Percentiles rank a stretch among this genome's conserved stretches.
Evolutionary conservation across 352 stramenopile genomes (phyloP).

Genomic region (Aphanomyces astaci): DNA sequence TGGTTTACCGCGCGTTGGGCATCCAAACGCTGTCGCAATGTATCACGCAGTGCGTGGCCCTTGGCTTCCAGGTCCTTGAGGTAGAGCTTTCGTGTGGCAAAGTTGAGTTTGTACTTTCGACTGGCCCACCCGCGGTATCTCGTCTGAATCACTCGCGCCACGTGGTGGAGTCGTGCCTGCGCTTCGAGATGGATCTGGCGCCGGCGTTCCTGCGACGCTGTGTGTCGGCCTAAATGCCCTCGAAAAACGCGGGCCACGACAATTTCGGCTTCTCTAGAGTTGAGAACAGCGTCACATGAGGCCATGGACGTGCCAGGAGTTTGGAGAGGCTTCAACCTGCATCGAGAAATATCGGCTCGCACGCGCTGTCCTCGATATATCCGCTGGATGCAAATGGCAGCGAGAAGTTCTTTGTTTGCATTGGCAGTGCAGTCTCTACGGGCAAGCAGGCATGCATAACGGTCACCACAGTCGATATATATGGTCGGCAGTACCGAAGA

Average conservation of each 20-base stretch:
- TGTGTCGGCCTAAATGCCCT: constrained; percentile 39
- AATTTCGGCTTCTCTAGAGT: constrained; percentile 44
- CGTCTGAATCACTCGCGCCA: constrained; percentile 52
- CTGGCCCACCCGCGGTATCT: constrained; percentile 39
- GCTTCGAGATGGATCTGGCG: constrained; percentile 26
- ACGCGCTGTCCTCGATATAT: constrained; percentile 51
- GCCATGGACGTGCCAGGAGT: no score
- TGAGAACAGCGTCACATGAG: no score
- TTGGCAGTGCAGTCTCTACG: constrained; percentile 44
- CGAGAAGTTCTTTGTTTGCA: constrained; percentile 31
- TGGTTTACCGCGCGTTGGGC: constrained; percentile 33
- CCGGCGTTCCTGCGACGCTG: constrained; percentile 26
- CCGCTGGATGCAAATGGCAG: constrained; percentile 50
- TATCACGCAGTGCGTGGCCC: constrained; percentile 39
- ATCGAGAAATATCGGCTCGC: constrained; percentile 31
- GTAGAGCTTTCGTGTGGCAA: constrained; percentile 52
- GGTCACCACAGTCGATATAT: not conserved
- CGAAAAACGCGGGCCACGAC: constrained; percentile 49
- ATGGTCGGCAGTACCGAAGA: not conserved
- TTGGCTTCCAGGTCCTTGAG: constrained; percentile 42
- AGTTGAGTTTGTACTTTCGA: constrained; percentile 41
- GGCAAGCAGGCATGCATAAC: not conserved
- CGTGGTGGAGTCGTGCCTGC: constrained; percentile 36
- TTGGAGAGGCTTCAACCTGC: constrained; percentile 23
- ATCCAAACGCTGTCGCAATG: constrained; percentile 36